Evolutionary conservation across 345 rosid species (phyloP), one percentile per base, ranked within the genome.

Genomic region (Theobroma cacao): DNA sequence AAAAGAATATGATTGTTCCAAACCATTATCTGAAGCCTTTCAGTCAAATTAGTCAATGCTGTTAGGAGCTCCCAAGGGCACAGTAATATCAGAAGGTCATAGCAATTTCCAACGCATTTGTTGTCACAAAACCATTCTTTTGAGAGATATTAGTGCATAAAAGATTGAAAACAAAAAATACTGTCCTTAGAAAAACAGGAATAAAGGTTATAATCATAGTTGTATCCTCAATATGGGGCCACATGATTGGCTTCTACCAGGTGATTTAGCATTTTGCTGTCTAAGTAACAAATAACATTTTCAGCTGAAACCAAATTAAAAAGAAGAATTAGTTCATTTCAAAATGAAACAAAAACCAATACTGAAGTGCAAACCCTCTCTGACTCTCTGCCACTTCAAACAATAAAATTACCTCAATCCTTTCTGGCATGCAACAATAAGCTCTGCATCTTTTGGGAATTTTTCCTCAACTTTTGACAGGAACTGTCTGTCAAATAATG

Each of bases 351-450:
- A n/a, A 6, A 33, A 52, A 33, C 12, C 1, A 56, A 38, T 36
- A 15, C n/a, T 22, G 38, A 24, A 41, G 14, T 18, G 12, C 17
- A 59, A 60, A 15, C 31, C 15, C 68, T 41, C 28, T 28, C 53
- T 24, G 10, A 26, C 28, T 22, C 24, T 47, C 31, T n/a, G 36
- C 31, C 60, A 64, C n/a, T 80, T 70, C 53, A 60, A 56, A 62
- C 31, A 61, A 36, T 53, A 52, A 50, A 28, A 50, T 85, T 79
- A 95, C 98, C 98, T 92, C 84, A 95, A 84, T 77, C 98, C 98
- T 77, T 90, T 95, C 85, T 95, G 98, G 88, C 98, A 93, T 65
- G 93, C 91, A 84, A 95, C 95, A 58, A 95, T 91, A 77, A 95
- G 89, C 77, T 95, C 95, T 15, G 91, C 31, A 30, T 95, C 97